Conservation (phyloP, 306 rosid species). For the Fragaria nilgerrensis region DNA sequence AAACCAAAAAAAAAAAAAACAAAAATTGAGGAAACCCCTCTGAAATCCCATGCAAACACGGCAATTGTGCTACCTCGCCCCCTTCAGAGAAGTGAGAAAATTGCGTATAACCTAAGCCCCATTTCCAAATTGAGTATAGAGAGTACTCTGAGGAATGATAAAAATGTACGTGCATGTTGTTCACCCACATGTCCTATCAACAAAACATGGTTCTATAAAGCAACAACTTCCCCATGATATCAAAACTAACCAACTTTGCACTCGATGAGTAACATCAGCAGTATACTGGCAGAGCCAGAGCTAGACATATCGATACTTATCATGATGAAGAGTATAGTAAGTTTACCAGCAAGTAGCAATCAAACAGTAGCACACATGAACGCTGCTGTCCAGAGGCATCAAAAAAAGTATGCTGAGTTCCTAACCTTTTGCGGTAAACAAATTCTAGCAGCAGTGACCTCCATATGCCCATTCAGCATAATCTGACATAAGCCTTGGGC, state of each 20-base stretch:
- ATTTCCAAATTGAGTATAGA: background rate
- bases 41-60: background rate
- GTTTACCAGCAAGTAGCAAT: background rate
- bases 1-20: too few relatives aligned
- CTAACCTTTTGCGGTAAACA: constrained; percentile 6
- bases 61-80: background rate
- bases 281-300: background rate
- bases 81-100: background rate
- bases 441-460: constrained; percentile 1
- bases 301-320: background rate
- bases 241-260: background rate
- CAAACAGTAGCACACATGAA: background rate
- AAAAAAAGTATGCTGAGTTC: background rate
- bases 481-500: constrained; percentile 4
- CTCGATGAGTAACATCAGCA: background rate
- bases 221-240: background rate
- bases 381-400: background rate
- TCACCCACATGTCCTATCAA: background rate
- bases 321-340: background rate
- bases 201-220: background rate
- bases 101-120: background rate
- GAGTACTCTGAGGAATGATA: background rate
- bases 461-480: background rate
- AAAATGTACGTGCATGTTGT: background rate
- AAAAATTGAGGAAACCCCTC: background rate